These are phyloP conservation scores for Lactarius hatsudake DNA, from an alignment of 768 basidiomycete genomes.

Conservation along the genomic window DNA sequence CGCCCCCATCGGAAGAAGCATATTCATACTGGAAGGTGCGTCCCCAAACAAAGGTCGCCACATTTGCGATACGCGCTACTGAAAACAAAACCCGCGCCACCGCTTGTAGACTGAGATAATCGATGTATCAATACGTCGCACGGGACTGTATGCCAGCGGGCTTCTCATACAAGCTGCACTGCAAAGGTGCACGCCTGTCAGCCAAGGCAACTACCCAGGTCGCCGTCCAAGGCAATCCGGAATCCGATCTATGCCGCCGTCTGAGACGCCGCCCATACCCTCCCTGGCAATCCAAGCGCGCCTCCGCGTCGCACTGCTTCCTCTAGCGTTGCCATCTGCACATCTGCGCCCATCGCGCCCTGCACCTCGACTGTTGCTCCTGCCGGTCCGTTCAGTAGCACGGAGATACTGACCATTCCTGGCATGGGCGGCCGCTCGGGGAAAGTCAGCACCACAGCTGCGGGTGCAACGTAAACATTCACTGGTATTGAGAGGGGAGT, in stretches of 20 bases:
- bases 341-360: slow-evolving; percentile 50
- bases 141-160: background rate
- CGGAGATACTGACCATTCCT: slow-evolving; percentile 62
- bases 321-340: slow-evolving; percentile 54
- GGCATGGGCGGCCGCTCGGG: slow-evolving; percentile 64
- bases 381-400: slow-evolving; percentile 56
- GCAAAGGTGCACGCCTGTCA: background rate
- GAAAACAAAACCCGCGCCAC: background rate
- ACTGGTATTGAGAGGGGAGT: slow-evolving; percentile 67
- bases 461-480: slow-evolving; percentile 54
- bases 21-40: background rate
- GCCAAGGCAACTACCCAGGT: background rate
- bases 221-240: background rate
- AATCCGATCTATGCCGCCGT: slow-evolving; percentile 8
- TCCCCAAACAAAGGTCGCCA: background rate
- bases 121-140: background rate
- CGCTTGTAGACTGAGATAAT: background rate
- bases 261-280: slow-evolving; percentile 48
- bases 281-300: slow-evolving; percentile 58
- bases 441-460: slow-evolving; percentile 54
- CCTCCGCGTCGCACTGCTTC: slow-evolving; percentile 75
- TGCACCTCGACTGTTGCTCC: slow-evolving; percentile 57
- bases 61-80: background rate
- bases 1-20: slow-evolving; percentile 13
- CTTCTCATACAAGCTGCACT: background rate